These are phyloP conservation scores for Plantago major DNA, from an alignment of 257 asterid species.

Conservation along the genomic window DNA sequence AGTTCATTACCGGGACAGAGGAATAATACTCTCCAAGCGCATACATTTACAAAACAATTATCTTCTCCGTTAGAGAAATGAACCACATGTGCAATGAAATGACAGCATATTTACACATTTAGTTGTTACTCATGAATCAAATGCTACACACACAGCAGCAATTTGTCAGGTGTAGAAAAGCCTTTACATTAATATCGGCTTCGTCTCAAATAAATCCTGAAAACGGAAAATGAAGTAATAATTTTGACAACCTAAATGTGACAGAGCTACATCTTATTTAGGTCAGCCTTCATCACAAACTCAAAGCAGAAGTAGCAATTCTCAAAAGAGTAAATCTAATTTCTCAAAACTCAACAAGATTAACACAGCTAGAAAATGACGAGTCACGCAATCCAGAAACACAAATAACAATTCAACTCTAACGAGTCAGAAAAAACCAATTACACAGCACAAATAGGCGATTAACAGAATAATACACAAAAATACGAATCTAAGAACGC, in stretches of 20 bases:
- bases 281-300: constrained; percentile 5
- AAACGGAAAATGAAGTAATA: background rate
- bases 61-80: too few species aligned
- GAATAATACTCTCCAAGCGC: too few species aligned
- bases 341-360: background rate
- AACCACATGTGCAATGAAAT: too few species aligned
- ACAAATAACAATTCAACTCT: too few species aligned
- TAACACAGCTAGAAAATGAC: too few species aligned
- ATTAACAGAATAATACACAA: constrained; percentile 3
- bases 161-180: too few species aligned
- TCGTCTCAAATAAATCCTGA: background rate
- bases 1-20: too few species aligned
- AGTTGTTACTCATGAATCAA: background rate
- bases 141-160: constrained; percentile 1
- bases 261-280: too few species aligned
- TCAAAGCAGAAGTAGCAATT: constrained; percentile 9
- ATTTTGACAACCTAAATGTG: background rate
- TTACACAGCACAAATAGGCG: background rate
- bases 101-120: too few species aligned
- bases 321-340: background rate
- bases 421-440: background rate
- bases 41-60: too few species aligned
- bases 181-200: too few species aligned
- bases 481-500: background rate
- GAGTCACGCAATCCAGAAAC: too few species aligned